phyloP scores from a whole-genome alignment of 1,284 basidiomycete species.

The Moesziomyces parantarcticus region DNA sequence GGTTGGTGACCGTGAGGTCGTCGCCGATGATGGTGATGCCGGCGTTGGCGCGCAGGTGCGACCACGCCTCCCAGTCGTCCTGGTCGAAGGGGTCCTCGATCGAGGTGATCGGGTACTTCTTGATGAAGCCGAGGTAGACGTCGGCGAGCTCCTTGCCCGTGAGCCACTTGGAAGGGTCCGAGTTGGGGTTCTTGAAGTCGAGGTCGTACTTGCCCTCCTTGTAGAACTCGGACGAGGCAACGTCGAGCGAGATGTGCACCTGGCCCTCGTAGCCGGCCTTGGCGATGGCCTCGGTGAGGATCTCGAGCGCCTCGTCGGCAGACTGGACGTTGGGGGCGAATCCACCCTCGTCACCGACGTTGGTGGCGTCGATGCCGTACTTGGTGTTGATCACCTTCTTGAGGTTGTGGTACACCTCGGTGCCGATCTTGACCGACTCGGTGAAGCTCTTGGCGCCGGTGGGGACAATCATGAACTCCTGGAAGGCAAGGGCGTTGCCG shows the following conservation, averaged over 20 bases:
- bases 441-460: conserved; percentile 98
- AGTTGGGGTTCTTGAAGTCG: conserved; percentile 99
- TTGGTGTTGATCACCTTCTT: conserved; percentile 99
- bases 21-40: conserved; percentile 88
- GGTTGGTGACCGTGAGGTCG: conserved; percentile 99
- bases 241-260: conserved; percentile 98
- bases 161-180: conserved; percentile 94
- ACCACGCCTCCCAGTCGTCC: conserved; percentile 99
- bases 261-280: conserved; percentile 98
- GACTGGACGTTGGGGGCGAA: conserved; percentile 98
- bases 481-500: conserved; percentile 88
- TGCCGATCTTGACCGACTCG: conserved; percentile 97
- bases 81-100: conserved; percentile 99
- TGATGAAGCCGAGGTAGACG: conserved; percentile 77
- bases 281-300: conserved; percentile 94
- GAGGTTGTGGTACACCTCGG: conserved; percentile 97
- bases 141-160: conserved; percentile 91
- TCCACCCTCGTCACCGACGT: conserved; percentile 99
- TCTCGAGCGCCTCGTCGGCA: conserved; percentile 96
- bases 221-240: conserved; percentile 99
- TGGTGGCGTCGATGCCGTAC: conserved; percentile 99
- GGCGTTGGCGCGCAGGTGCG: conserved; percentile 77
- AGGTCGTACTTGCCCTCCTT: conserved; percentile 99
- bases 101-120: conserved; percentile 73
- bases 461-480: conserved; percentile 98